Percentiles rank a stretch among this genome's conserved stretches.
These are phyloP conservation scores for Colletotrichum trifolii DNA, from an alignment of 2,329 filamentous ascomycete species.

Conservation along the genomic window DNA sequence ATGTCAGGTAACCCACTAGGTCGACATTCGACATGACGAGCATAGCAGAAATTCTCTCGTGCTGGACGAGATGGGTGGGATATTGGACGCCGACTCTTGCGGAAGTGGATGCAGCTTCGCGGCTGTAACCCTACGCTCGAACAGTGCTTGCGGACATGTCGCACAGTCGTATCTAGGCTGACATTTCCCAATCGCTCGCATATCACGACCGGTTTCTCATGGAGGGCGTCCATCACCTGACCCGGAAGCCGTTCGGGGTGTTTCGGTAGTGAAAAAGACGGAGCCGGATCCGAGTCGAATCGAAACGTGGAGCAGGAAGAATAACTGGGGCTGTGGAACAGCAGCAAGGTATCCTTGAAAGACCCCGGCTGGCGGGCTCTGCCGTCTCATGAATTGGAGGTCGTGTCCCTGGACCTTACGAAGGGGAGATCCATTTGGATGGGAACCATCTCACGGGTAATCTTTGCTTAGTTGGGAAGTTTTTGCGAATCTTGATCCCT, in stretches of 20 bases:
- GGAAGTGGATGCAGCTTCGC: neutral
- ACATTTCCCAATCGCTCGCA: conserved; percentile 16
- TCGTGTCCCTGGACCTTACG: conserved; percentile 18
- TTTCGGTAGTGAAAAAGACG: conserved; percentile 28
- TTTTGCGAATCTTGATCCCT: conserved; percentile 33
- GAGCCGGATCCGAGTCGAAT: conserved; percentile 34
- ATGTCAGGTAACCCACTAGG: conserved; percentile 9
- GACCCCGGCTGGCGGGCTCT: conserved; percentile 35
- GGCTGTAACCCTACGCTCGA: conserved; percentile 15
- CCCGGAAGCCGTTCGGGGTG: conserved; percentile 15
- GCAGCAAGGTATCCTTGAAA: conserved; percentile 21
- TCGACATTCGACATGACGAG: conserved; percentile 10
- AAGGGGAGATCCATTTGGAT: conserved; percentile 25
- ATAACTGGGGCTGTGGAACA: conserved; percentile 22
- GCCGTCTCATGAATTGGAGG: conserved; percentile 36
- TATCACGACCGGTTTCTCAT: conserved; percentile 6
- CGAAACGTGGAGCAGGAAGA: conserved; percentile 24
- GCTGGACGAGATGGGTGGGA: neutral
- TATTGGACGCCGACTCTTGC: too few species aligned
- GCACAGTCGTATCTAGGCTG: conserved; percentile 19
- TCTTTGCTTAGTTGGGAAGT: conserved; percentile 35
- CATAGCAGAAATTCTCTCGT: conserved; percentile 25
- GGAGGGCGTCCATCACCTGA: conserved; percentile 9
- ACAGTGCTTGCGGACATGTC: conserved; percentile 1
- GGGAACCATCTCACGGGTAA: conserved; percentile 29